These are phyloP conservation scores for Centrapalus pauciflorus DNA, from an alignment of 129 eudicot genomes.

Conservation along the genomic window DNA sequence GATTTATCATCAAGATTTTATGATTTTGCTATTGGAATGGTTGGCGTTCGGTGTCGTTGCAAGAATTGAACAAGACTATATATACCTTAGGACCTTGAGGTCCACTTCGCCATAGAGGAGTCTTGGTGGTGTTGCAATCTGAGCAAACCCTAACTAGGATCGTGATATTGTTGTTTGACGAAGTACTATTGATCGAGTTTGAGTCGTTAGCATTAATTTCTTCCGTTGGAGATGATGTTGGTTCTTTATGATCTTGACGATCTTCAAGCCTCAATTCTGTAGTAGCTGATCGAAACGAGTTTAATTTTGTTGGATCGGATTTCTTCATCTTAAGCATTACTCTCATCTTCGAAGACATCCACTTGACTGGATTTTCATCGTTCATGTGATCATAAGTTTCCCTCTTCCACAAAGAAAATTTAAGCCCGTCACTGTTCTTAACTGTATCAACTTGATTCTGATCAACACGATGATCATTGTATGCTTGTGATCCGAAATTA, in stretches of 20 bases:
- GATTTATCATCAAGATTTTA: too few species aligned
- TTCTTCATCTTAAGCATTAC: conserved; percentile 60
- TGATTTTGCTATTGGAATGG: too few species aligned
- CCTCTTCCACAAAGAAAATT: conserved; percentile 57
- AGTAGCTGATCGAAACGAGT: background rate
- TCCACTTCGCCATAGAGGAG: conserved; percentile 97
- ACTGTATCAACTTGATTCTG: conserved; percentile 22
- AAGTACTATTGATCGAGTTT: conserved; percentile 35
- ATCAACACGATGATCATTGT: conserved; percentile 14
- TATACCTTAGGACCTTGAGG: conserved; percentile 92
- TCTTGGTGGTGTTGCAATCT: conserved; percentile 85
- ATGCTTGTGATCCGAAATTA: conserved; percentile 31
- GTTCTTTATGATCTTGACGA: conserved; percentile 29
- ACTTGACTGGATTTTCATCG: conserved; percentile 44
- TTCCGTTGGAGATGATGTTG: conserved; percentile 35
- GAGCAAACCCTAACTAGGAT: conserved; percentile 74
- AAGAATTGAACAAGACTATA: background rate
- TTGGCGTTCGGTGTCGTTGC: background rate
- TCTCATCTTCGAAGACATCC: conserved; percentile 74
- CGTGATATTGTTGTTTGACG: conserved; percentile 23
- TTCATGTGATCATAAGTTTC: conserved; percentile 29
- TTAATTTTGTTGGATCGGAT: conserved; percentile 25
- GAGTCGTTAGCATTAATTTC: conserved; percentile 41
- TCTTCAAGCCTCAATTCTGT: conserved; percentile 17
- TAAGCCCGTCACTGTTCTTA: conserved; percentile 32